Evolutionary conservation across 257 asterid genomes (phyloP), one percentile per base, ranked within the genome.

Genomic region (Leonotis leonurus): DNA sequence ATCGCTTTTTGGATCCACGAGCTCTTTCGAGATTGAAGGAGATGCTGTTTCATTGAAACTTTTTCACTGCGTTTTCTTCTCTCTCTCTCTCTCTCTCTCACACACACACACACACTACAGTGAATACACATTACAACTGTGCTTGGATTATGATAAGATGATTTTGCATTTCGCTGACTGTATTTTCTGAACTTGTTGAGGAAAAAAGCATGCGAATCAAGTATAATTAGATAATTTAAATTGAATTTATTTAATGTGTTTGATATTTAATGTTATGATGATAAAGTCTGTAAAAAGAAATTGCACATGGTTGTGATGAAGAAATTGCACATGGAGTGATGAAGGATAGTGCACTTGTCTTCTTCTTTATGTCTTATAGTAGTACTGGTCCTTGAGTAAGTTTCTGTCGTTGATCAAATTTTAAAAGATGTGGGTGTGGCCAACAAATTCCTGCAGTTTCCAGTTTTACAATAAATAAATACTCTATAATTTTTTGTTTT

Each of bases 1-100:
- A 58, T 49, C 51, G 1, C 9, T 29, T 71, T 59, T 53, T 60
- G 58, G 70, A 66, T 66, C 65, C 55, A 26, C 37, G 66, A 3
- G 55, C 32, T 51, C 29, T 22, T 32, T 62, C 50, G 33, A 20
- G 60, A 56, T 56, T 50, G 41, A 69, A 51, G 56, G 18, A 56
- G 54, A 62, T 46, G 53, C 43, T 60, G 40, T 53, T 60, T 32
- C 60, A 45, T 43, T 41, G 41, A 25, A 50, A 7, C 58, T 44
- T 30, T 22, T 22, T 24, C 32, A 8, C 24, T n/a, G n/a, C n/a
- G n/a, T n/a, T n/a, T n/a, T n/a, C n/a, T n/a, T n/a, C n/a, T n/a
- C n/a, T n/a, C n/a, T n/a, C n/a, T n/a, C n/a, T n/a, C 56, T 50
- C 56, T 49, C 37, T n/a, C 39, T 13, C 58, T 6, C 26, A 13